Evolutionary conservation across 2,329 filamentous ascomycete genomes (phyloP).

Genomic region (Venturia aucupariae): DNA sequence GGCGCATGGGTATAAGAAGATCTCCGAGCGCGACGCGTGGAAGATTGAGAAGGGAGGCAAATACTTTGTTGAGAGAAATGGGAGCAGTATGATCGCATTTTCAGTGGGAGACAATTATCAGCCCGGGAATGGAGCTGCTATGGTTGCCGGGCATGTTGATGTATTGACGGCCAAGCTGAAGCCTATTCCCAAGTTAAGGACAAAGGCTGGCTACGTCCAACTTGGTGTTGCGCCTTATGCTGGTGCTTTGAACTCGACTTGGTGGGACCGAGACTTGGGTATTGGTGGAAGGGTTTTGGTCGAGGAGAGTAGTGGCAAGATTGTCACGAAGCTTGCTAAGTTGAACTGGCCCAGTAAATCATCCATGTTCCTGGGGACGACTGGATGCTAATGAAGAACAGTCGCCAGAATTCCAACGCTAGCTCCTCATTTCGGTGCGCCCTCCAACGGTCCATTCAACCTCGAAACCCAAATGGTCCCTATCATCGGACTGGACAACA

Average conservation of each 20-base stretch:
- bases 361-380: neutral
- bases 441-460: slow-evolving; percentile 59
- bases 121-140: slow-evolving; percentile 76
- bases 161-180: slow-evolving; percentile 76
- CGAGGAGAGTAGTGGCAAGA: slow-evolving; percentile 65
- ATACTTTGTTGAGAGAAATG: slow-evolving; percentile 82
- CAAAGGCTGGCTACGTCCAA: slow-evolving; percentile 76
- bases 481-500: slow-evolving; percentile 79
- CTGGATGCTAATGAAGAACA: slow-evolving; percentile 19
- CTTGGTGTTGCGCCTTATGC: slow-evolving; percentile 81
- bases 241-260: slow-evolving; percentile 76
- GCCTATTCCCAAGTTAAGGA: slow-evolving; percentile 78
- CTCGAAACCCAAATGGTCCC: slow-evolving; percentile 89
- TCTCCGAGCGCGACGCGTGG: slow-evolving; percentile 77
- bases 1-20: slow-evolving; percentile 64
- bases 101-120: slow-evolving; percentile 70
- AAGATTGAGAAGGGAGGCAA: slow-evolving; percentile 72
- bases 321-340: slow-evolving; percentile 74
- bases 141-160: slow-evolving; percentile 88
- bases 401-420: slow-evolving; percentile 85
- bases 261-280: slow-evolving; percentile 94
- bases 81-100: slow-evolving; percentile 78
- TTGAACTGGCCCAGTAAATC: slow-evolving; percentile 73
- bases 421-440: slow-evolving; percentile 85
- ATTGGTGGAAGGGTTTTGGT: slow-evolving; percentile 86